Percentiles rank a stretch among this genome's conserved stretches.
Evolutionary conservation across 495 filamentous ascomycete species (phyloP).

Genomic region (Aspergillus avenaceus): DNA sequence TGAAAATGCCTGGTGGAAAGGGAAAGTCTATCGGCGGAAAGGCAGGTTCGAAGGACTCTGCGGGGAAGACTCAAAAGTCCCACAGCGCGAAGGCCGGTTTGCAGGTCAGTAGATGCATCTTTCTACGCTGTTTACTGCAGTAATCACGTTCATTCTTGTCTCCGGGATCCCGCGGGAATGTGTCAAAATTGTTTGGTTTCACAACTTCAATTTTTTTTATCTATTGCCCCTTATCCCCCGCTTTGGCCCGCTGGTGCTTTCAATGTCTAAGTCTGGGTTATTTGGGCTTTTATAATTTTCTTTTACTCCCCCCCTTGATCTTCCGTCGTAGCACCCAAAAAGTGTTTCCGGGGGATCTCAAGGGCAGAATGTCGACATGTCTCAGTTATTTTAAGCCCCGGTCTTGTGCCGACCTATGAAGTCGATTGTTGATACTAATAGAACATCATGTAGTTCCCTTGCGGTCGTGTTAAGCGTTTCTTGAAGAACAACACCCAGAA

Average conservation of each 20-base stretch:
- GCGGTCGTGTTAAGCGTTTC: slow-evolving; percentile 99
- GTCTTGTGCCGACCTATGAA: neutral
- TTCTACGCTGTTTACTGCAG: slow-evolving; percentile 3
- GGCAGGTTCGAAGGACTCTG: slow-evolving; percentile 70
- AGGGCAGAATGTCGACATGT: no score
- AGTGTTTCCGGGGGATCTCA: no score
- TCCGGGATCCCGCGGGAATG: neutral
- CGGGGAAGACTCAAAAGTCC: slow-evolving; percentile 90
- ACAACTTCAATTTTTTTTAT: neutral
- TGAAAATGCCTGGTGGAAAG: slow-evolving; percentile 79
- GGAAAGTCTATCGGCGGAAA: slow-evolving; percentile 95
- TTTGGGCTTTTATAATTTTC: slow-evolving; percentile 7
- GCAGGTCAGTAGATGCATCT: slow-evolving; percentile 68
- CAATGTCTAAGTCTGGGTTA: neutral
- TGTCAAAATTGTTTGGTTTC: neutral
- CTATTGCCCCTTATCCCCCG: neutral
- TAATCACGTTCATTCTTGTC: neutral
- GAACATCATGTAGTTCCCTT: slow-evolving; percentile 71
- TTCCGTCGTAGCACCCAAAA: no score
- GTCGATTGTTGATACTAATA: neutral
- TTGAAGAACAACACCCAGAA: slow-evolving; percentile 98
- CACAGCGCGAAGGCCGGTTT: slow-evolving; percentile 97
- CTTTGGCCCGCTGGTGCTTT: neutral
- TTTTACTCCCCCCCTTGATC: neutral
- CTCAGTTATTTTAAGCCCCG: no score